Evolutionary conservation across 176 grass and related monocot genomes (phyloP).

Genomic region (Phoenix dactylifera): DNA sequence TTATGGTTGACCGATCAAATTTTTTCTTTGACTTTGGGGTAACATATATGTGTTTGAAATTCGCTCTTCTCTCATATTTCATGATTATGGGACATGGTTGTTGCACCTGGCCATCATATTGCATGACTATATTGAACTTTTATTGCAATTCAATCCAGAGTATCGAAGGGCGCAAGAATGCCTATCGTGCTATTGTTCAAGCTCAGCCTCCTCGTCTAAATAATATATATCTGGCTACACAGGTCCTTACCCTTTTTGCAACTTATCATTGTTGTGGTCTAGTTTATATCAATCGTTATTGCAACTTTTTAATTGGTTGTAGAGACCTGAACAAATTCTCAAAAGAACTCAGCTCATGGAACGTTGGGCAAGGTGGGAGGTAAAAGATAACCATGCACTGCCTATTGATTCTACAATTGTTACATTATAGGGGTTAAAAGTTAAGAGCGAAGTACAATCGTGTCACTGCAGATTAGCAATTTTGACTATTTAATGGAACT

Average conservation of each 20-base stretch:
- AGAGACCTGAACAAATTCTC: conserved; percentile 98
- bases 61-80: background rate
- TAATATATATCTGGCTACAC: conserved; percentile 95
- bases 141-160: conserved; percentile 28
- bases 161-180: conserved; percentile 85
- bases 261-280: too few species aligned
- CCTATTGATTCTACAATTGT: background rate
- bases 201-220: conserved; percentile 76
- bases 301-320: background rate
- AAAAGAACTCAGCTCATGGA: conserved; percentile 97
- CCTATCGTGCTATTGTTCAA: conserved; percentile 91
- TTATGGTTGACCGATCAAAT: conserved; percentile 97
- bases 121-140: too few species aligned
- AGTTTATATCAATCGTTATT: too few species aligned
- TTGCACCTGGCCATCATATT: too few species aligned
- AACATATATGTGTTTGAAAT: conserved; percentile 9
- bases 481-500: conserved; percentile 98
- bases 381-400: conserved; percentile 13
- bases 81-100: background rate
- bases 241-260: conserved; percentile 33
- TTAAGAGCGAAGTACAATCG: too few species aligned
- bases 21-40: conserved; percentile 99
- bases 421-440: conserved; percentile 1
- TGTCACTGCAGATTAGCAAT: conserved; percentile 71
- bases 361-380: conserved; percentile 96